Percentiles rank a stretch among this genome's conserved stretches.
Evolutionary conservation across 306 rosid species (phyloP).

Genomic region (Lathyrus aphaca): DNA sequence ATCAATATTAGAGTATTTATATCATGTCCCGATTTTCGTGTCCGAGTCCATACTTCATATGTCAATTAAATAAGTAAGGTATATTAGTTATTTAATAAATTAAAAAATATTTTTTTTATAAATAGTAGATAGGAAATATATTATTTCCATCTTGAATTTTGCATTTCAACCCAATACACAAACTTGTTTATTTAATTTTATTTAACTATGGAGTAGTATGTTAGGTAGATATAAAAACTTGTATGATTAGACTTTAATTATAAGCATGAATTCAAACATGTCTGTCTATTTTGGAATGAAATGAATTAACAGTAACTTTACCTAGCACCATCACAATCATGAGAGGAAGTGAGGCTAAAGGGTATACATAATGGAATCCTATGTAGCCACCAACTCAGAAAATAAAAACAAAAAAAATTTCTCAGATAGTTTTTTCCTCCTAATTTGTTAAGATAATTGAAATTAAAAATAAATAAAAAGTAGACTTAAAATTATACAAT

Average conservation of each 20-base stretch:
- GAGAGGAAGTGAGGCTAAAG: conserved; percentile 37
- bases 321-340: conserved; percentile 31
- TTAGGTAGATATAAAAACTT: background rate
- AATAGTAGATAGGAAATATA: no score
- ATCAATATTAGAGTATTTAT: no score
- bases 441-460: background rate
- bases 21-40: no score
- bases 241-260: background rate
- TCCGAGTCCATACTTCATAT: no score
- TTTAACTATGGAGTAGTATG: no score
- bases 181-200: no score
- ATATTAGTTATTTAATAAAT: no score
- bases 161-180: no score
- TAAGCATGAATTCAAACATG: conserved; percentile 9
- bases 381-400: conserved; percentile 42
- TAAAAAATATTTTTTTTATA: no score
- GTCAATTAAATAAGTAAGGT: no score
- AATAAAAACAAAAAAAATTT: conserved; percentile 41
- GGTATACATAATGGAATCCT: conserved; percentile 47
- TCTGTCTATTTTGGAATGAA: background rate
- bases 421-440: conserved; percentile 29
- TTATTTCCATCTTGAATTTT: no score
- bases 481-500: no score
- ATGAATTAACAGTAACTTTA: conserved; percentile 19
- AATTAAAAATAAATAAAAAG: background rate